phyloP scores from a whole-genome alignment of 1,284 basidiomycete species.

The Moesziomyces sp. region DNA sequence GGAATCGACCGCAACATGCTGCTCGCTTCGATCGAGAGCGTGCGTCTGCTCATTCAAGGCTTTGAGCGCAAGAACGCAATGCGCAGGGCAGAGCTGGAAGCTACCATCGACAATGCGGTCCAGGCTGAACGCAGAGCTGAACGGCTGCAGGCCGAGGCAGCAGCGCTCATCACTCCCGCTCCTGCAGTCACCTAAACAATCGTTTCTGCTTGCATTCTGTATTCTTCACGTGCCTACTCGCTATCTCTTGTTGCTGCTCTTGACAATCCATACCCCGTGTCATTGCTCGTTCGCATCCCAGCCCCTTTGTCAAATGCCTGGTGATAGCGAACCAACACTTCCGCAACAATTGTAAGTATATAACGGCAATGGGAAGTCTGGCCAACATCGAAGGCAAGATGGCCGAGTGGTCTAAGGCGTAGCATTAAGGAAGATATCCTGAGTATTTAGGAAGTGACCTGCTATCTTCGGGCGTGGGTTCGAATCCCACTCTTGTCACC shows the following conservation, averaged over 20 bases:
- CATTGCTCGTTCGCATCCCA: neutral
- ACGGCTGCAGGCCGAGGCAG: conserved; percentile 11
- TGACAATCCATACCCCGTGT: conserved; percentile 7
- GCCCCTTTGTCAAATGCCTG: neutral
- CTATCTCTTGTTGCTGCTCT: neutral
- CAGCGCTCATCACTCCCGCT: neutral
- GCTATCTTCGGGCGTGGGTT: conserved; percentile 67
- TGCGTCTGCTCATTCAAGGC: conserved; percentile 44
- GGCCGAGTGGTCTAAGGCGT: conserved; percentile 59
- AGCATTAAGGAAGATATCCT: conserved; percentile 54
- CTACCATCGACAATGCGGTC: conserved; percentile 36
- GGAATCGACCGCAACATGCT: conserved; percentile 33
- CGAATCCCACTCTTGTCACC: conserved; percentile 67
- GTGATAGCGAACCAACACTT: neutral
- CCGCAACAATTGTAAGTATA: too few species aligned
- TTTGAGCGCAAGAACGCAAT: conserved; percentile 49
- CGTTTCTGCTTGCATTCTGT: neutral
- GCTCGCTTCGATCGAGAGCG: conserved; percentile 48
- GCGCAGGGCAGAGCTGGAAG: conserved; percentile 43
- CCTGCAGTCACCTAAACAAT: conserved; percentile 1
- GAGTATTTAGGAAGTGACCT: conserved; percentile 21
- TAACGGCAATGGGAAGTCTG: too few species aligned
- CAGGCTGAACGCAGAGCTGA: conserved; percentile 40
- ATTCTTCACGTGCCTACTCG: too few species aligned
- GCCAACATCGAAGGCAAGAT: conserved; percentile 31